These are phyloP conservation scores for Novakomyces olei DNA, from an alignment of 805 yeast species.

Conservation along the genomic window DNA sequence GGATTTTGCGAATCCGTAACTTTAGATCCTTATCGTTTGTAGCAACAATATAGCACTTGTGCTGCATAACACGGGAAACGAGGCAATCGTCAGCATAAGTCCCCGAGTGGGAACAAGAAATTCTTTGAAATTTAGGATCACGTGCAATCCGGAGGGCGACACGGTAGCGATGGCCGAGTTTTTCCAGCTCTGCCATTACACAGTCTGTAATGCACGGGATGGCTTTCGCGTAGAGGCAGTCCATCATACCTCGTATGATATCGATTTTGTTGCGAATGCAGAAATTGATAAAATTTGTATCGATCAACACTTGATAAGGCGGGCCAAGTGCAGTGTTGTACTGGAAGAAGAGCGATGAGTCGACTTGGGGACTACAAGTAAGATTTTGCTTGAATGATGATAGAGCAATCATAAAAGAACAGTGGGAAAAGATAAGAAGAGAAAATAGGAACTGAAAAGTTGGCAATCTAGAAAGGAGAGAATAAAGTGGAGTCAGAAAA, in stretches of 20 bases:
- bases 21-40: slow-evolving; percentile 95
- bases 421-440: too few species aligned
- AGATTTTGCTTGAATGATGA: not conserved
- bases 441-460: too few species aligned
- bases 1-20: slow-evolving; percentile 82
- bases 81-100: slow-evolving; percentile 97
- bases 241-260: slow-evolving; percentile 93
- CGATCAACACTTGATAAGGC: slow-evolving; percentile 90
- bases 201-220: slow-evolving; percentile 92
- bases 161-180: slow-evolving; percentile 81
- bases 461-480: too few species aligned
- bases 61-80: slow-evolving; percentile 80
- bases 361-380: slow-evolving; percentile 55
- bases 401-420: too few species aligned
- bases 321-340: slow-evolving; percentile 86
- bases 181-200: slow-evolving; percentile 93
- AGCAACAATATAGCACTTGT: slow-evolving; percentile 91
- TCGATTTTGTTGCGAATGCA: slow-evolving; percentile 91
- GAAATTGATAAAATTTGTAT: slow-evolving; percentile 91
- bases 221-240: slow-evolving; percentile 61
- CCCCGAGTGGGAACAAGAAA: slow-evolving; percentile 81
- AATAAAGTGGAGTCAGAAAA: not conserved
- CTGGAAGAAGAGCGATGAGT: slow-evolving; percentile 86
- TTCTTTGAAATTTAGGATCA: slow-evolving; percentile 73
- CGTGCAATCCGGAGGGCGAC: slow-evolving; percentile 73